A percentile compares a stretch with the other conserved stretches of the same genome.
phyloP scores from a whole-genome alignment of 2,329 filamentous ascomycete species.

The Coniella vitis region DNA sequence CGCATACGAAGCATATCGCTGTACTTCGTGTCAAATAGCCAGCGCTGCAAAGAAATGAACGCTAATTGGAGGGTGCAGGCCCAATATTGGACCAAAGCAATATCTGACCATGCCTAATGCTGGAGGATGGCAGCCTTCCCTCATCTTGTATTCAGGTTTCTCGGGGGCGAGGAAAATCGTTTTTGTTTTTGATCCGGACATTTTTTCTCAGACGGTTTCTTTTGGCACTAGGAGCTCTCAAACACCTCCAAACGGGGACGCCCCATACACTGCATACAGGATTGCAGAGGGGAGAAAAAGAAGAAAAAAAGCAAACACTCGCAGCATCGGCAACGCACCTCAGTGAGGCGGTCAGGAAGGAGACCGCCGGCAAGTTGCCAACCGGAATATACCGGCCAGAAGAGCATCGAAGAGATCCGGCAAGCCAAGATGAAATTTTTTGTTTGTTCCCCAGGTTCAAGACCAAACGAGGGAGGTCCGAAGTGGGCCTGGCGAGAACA shows the following conservation, averaged over 20 bases:
- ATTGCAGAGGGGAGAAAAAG: not conserved
- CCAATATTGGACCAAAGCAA: constrained; percentile 8
- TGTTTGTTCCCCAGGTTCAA: not conserved
- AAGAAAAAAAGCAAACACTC: constrained; percentile 9
- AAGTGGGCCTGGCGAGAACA: constrained; percentile 8
- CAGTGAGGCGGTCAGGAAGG: not conserved
- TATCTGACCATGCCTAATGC: constrained; percentile 7
- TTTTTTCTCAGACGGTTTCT: not conserved
- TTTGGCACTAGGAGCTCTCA: not conserved
- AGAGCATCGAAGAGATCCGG: not conserved
- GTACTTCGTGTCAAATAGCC: not conserved
- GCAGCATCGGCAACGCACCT: not conserved
- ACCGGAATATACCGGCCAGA: not conserved
- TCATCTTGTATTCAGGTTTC: not conserved
- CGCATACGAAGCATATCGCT: not conserved
- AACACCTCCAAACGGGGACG: not conserved
- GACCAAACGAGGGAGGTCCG: constrained; percentile 7
- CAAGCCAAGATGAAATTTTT: not conserved
- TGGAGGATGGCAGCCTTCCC: not conserved
- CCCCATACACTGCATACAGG: not conserved
- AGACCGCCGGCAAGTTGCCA: not conserved
- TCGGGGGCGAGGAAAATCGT: not conserved
- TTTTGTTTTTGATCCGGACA: not conserved
- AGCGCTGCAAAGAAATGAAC: not conserved
- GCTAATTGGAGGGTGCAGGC: constrained; percentile 9